Evolutionary conservation across 108 stramenopile genomes (phyloP), one percentile per base, ranked within the genome.

Genomic region (Asterionellopsis glacialis): DNA sequence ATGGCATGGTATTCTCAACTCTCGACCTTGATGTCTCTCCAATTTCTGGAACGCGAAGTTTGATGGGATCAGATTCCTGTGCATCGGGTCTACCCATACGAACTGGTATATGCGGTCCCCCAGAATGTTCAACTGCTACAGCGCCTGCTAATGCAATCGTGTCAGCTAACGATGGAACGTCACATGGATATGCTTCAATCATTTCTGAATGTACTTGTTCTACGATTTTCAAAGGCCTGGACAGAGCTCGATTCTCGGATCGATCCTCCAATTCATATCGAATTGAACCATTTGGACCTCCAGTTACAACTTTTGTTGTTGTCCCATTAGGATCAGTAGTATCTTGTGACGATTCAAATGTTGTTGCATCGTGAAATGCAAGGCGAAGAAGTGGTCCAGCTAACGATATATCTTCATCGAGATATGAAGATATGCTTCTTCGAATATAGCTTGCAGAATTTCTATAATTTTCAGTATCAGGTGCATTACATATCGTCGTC

Each of bases 81-180:
- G 55, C 54, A 55, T 93, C 91, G 49, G 73, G 75, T 19, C 91
- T 65, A 1, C 91, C 91, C 51, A 93, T 54, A 48, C 90, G 91
- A 6, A 83, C 75, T 15, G 79, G 63, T 27, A 93, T 50, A 12
- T 82, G 68, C 1, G 91, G 91, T 12, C 91, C 91, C 14, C 91
- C 91, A 44, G 90, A 76, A 11, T 85, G 80, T 33, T 81, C 79
- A 40, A 93, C 81, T 0, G 88, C 70, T 65, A 84, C 88, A 0
- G 88, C 85, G 25, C 91, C 91, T 0, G 68, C 86, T 13, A 93
- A 63, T 1, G 91, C 91, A 23, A 93, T 70, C 14, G 85, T 82
- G 61, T 93, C 91, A 12, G 84, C 86, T 45, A 80, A 68, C 38
- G 74, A 76, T 18, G 73, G 48, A 52, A 12, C 63, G 10, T 33